phyloP scores from a whole-genome alignment of 225 moss, liverwort and hornwort species.

The Lunularia cruciata region DNA sequence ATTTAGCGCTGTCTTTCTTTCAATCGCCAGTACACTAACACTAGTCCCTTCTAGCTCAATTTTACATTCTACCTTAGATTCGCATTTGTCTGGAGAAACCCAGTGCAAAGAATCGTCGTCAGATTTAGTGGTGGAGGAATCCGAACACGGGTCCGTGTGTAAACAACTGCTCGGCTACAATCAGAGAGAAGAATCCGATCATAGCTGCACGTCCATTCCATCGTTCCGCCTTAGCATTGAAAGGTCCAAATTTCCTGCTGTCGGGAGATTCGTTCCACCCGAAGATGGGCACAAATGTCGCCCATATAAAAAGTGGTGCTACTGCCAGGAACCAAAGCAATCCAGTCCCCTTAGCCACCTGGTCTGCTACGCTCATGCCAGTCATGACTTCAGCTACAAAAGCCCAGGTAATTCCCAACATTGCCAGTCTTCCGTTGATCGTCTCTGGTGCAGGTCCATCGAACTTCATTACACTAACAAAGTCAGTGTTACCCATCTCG shows the following conservation, averaged over 20 bases:
- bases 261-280: slow-evolving; percentile 61
- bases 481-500: slow-evolving; percentile 58
- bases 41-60: too few relatives aligned
- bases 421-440: slow-evolving; percentile 75
- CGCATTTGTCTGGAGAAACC: too few relatives aligned
- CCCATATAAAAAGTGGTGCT: slow-evolving; percentile 59
- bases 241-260: slow-evolving; percentile 51
- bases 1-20: too few relatives aligned
- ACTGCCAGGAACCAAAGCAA: slow-evolving; percentile 65
- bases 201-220: slow-evolving; percentile 84
- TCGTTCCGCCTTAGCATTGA: slow-evolving; percentile 69
- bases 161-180: slow-evolving; percentile 39
- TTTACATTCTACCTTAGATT: too few relatives aligned
- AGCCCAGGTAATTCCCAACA: slow-evolving; percentile 88
- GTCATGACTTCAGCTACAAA: slow-evolving; percentile 45
- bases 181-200: slow-evolving; percentile 45
- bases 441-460: slow-evolving; percentile 89
- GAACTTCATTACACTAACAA: slow-evolving; percentile 64
- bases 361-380: slow-evolving; percentile 51
- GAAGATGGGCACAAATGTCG: slow-evolving; percentile 69
- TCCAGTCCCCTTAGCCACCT: slow-evolving; percentile 40
- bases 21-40: too few relatives aligned
- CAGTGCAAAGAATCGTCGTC: slow-evolving; percentile 9
- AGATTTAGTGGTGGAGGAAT: slow-evolving; percentile 22
- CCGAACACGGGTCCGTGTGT: slow-evolving; percentile 47